Conservation (phyloP, 768 basidiomycete species). For the Gymnopilus dilepis region DNA sequence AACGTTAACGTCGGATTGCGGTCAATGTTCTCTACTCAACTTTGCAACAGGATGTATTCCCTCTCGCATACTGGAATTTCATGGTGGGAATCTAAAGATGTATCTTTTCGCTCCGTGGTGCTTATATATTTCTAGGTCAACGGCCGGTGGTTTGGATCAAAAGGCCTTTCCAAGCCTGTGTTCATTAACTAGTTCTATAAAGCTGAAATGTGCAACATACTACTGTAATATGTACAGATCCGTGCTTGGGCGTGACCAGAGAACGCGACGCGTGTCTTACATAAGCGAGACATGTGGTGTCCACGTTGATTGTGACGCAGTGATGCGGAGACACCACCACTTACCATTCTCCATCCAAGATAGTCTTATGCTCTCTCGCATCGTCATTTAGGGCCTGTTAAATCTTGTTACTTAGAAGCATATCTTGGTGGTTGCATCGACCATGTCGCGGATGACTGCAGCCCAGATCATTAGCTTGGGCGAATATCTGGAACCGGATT, state of each 20-base stretch:
- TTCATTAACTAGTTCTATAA: slow-evolving; percentile 4
- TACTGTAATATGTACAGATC: not conserved
- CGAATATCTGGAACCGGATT: slow-evolving; percentile 80
- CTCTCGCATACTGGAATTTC: slow-evolving; percentile 77
- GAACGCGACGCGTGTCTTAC: slow-evolving; percentile 29
- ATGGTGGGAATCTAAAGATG: slow-evolving; percentile 55
- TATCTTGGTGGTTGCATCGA: not conserved
- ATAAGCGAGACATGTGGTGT: slow-evolving; percentile 23
- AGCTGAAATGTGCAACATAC: not conserved
- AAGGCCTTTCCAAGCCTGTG: slow-evolving; percentile 19
- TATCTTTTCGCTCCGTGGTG: slow-evolving; percentile 30
- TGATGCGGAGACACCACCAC: slow-evolving; percentile 17
- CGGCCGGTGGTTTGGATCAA: slow-evolving; percentile 51
- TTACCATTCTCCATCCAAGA: slow-evolving; percentile 14
- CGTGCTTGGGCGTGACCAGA: not conserved
- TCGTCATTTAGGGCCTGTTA: not conserved
- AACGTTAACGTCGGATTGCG: slow-evolving; percentile 12
- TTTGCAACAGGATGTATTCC: slow-evolving; percentile 60
- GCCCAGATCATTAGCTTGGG: slow-evolving; percentile 76
- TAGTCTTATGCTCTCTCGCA: slow-evolving; percentile 2
- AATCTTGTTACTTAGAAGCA: slow-evolving; percentile 8
- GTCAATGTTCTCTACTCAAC: slow-evolving; percentile 8
- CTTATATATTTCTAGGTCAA: slow-evolving; percentile 42
- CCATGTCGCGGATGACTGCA: slow-evolving; percentile 81
- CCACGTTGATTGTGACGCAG: slow-evolving; percentile 26